These are phyloP conservation scores for Allium fistulosum DNA, from an alignment of 106 monocot species.

Conservation along the genomic window DNA sequence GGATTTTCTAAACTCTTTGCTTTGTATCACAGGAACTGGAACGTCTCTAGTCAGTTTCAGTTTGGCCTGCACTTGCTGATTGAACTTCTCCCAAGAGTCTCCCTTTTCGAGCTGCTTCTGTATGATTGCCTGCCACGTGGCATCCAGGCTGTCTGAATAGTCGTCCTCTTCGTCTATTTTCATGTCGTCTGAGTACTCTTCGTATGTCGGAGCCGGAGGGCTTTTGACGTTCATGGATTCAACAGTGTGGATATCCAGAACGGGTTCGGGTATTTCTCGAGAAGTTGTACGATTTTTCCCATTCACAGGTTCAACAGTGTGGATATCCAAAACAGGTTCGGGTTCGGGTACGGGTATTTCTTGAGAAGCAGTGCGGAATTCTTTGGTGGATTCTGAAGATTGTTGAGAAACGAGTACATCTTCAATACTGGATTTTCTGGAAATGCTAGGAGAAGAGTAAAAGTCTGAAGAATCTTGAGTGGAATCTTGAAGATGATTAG, in stretches of 20 bases:
- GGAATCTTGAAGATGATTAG: background rate
- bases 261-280: background rate
- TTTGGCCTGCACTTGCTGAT: background rate
- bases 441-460: no score
- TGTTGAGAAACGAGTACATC: background rate
- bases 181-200: background rate
- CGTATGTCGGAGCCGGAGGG: background rate
- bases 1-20: background rate
- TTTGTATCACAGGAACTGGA: background rate
- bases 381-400: background rate
- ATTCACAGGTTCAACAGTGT: background rate
- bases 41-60: background rate
- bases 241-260: background rate
- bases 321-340: background rate
- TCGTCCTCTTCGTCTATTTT: background rate
- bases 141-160: background rate
- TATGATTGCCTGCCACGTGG: conserved; percentile 3
- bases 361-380: background rate
- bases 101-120: background rate
- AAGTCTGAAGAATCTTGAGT: background rate
- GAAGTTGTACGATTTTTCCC: background rate
- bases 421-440: background rate
- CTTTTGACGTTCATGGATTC: background rate
- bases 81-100: background rate
- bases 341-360: background rate